Base-by-base conservation (phyloP, 495 filamentous ascomycete species). In the Pseudotulostoma volvatum region DNA sequence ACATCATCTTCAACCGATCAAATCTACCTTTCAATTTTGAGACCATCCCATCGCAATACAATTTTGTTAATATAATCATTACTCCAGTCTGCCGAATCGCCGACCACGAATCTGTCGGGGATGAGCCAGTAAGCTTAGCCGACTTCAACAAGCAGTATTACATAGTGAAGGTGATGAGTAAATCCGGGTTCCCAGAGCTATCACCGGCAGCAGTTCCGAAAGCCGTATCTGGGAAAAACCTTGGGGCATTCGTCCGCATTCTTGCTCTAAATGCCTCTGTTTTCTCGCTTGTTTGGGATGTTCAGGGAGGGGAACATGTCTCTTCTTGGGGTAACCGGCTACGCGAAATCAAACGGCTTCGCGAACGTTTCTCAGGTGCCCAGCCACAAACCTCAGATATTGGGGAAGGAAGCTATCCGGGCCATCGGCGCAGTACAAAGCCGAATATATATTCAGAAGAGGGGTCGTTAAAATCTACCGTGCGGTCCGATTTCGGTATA, bases 1-100 rank as follows among this genome's bases (percentile, higher is more conserved):
- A 92, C 48, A 93, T 99, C 47, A 76, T 99, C 36, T 99, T 86
- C 63, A 99, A 99, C 53, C 81, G 90, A 42, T 94, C 87, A 11
- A 88, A 93, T 17, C 51, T 73, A 18, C 77, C 83, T 0, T 96
- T 93, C 65, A 67, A 73, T 39, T 92, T 94, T 49, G 76, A 93
- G 55, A 94, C 84, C 3, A 87, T 99, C 43, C 84, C 84, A 0
- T 87, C 83, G 0, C 79, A 84, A 44, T 93, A 96, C 65, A 94
- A 94, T 54, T 90, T 77, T 44, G 84, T 96, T 57, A 84, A 93
- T 58, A 96, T 99, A 45, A 77, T 95, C 45, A 85, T 99, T 51
- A 83, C 81, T 1, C 92, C 92, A 0, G 82, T 84, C 30, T 83
- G 79, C 18, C 67, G 74, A 18, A 47, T 65, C 32, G 56, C 58